Evolutionary conservation across 2,329 filamentous ascomycete genomes (phyloP), one percentile per base, ranked within the genome.

Genomic region (Bipolaris zeicola): DNA sequence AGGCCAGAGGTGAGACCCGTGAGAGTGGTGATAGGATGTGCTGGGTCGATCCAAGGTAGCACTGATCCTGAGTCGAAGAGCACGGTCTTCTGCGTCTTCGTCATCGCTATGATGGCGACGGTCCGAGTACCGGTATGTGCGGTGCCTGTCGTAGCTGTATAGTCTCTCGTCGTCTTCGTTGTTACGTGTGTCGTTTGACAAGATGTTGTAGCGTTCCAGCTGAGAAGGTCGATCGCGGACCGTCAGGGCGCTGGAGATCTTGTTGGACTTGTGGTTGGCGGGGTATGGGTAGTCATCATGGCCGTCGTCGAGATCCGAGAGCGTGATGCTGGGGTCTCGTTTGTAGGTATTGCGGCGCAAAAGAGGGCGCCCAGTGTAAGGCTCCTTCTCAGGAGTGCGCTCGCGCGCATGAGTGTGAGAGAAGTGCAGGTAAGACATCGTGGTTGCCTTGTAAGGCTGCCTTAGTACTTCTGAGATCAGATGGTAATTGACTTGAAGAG

Each of bases 131-230:
- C 49, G 53, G 54, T 56, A 60, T 11, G 46, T 53, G 31, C 33
- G 53, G n/a, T 49, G 43, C 34, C 26, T 47, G 16, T 57, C 51
- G 50, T 54, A 52, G 47, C 41, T 44, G 10, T 48, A 37, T 16
- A 48, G 50, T 13, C 31, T 49, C n/a, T 61, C 38, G 2, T 52
- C 39, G 22, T 62, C 60, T n/a, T 52, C 43, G 2, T 52, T 52
- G 13, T 44, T 47, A 18, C 52, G 53, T 22, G 56, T 42, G 6
- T 56, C 53, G 43, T 62, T 60, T 16, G 62, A 65, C 65, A 68
- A 72, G 61, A 74, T 60, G 54, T 72, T 72, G 63, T 71, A 74
- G 50, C 72, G 71, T 55, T 73, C 69, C 16, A 72, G 61, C 45
- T 67, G 63, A 46, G 61, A 64, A 45, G 72, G 68, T 33, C 66